These are phyloP conservation scores for Colletotrichum sp. DNA, from an alignment of 2,329 filamentous ascomycete genomes.

Conservation along the genomic window DNA sequence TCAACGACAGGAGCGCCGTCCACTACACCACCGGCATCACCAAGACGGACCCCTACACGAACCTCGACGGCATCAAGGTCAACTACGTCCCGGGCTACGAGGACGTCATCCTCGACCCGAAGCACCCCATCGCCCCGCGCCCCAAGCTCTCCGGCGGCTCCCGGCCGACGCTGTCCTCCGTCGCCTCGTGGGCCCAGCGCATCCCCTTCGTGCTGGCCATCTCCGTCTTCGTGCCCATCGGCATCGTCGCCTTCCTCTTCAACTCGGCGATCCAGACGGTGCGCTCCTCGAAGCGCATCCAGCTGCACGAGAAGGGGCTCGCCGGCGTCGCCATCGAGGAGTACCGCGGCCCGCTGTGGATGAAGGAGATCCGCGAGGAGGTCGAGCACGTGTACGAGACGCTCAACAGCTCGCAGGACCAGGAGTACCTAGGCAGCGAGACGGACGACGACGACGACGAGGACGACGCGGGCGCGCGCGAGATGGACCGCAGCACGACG, in stretches of 20 bases:
- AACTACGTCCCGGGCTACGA: constrained; percentile 79
- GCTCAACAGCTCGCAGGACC: constrained; percentile 69
- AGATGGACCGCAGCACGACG: constrained; percentile 40
- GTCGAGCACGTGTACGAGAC: constrained; percentile 81
- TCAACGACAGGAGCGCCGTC: constrained; percentile 82
- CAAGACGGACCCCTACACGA: constrained; percentile 77
- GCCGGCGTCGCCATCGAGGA: constrained; percentile 70
- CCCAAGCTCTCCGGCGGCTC: constrained; percentile 32
- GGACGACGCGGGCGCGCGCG: constrained; percentile 45
- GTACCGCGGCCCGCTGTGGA: constrained; percentile 74
- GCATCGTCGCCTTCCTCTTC: constrained; percentile 71
- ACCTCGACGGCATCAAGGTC: constrained; percentile 70
- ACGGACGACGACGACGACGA: constrained; percentile 38
- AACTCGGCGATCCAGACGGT: constrained; percentile 81
- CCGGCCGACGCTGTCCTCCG: constrained; percentile 31
- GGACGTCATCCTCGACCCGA: constrained; percentile 75
- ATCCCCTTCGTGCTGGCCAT: constrained; percentile 71
- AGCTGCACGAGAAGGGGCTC: constrained; percentile 74
- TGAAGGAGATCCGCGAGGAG: constrained; percentile 76
- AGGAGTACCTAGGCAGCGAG: constrained; percentile 71
- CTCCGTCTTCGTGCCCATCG: constrained; percentile 75
- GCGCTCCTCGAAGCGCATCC: constrained; percentile 76
- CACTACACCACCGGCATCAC: constrained; percentile 85
- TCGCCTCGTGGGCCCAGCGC: constrained; percentile 49
- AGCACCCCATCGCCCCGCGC: constrained; percentile 61